phyloP scores from a whole-genome alignment of 2,329 filamentous ascomycete species.

The Huntiella moniliformis region DNA sequence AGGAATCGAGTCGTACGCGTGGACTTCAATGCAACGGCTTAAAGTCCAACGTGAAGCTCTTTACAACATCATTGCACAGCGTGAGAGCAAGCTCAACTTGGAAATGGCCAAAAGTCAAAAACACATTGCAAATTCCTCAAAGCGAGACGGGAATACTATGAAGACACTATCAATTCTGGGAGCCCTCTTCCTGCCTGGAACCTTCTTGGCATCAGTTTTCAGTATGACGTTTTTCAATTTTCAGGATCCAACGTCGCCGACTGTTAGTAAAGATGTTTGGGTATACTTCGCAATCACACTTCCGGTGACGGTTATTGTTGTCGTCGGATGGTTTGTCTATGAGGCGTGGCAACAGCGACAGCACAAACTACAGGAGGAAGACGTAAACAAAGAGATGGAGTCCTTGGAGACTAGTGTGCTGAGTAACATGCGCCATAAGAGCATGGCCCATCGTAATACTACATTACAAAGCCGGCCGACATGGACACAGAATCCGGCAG shows the following conservation, averaged over 20 bases:
- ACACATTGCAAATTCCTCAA: conserved; percentile 38
- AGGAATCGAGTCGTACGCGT: conserved; percentile 43
- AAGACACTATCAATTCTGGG: conserved; percentile 46
- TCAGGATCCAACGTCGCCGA: conserved; percentile 23
- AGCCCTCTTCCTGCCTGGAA: conserved; percentile 43
- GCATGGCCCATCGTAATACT: conserved; percentile 29
- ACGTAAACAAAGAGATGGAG: conserved; percentile 35
- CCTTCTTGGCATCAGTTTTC: conserved; percentile 43
- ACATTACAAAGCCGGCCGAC: conserved; percentile 36
- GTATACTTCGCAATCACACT: conserved; percentile 44
- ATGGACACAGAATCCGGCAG: conserved; percentile 30
- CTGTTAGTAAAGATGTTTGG: conserved; percentile 35
- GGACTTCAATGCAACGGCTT: conserved; percentile 40
- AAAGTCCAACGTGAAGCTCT: conserved; percentile 43
- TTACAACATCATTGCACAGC: conserved; percentile 48
- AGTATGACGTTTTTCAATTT: conserved; percentile 52
- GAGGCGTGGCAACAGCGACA: conserved; percentile 30
- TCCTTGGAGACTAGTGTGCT: conserved; percentile 39
- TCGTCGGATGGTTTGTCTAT: conserved; percentile 35
- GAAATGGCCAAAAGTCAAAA: conserved; percentile 43
- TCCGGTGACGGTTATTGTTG: conserved; percentile 36
- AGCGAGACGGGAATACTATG: conserved; percentile 44
- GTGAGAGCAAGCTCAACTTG: conserved; percentile 44
- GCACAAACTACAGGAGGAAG: conserved; percentile 29
- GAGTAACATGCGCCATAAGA: conserved; percentile 34